Evolutionary conservation across 805 yeast genomes (phyloP), one percentile per base, ranked within the genome.

Genomic region (Saccharomycopsis oosterbeekiorum): DNA sequence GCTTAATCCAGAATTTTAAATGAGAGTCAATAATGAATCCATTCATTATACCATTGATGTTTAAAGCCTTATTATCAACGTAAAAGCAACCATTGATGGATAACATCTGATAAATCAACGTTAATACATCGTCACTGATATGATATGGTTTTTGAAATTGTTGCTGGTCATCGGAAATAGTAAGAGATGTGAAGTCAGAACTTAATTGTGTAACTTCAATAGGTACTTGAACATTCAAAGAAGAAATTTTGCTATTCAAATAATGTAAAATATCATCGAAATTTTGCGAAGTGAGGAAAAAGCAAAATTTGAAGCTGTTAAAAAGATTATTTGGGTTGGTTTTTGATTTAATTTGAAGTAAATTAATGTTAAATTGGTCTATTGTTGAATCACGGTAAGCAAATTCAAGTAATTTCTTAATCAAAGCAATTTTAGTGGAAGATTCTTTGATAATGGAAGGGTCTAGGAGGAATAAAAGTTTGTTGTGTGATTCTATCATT

Each of bases 401-500:
- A 12, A 24, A 21, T 8, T 51, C 34, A n/a, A 64, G 41, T 14
- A 64, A 50, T 26, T 62, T 59, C 50, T 64, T 64, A 26, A 64
- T 43, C 2, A 64, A 39, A 24, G 66, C 66, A 41, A 64, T 55
- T 42, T 64, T 61, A n/a, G 56, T 53, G n/a, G 66, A 57, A 14
- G 61, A 43, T 15, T 59, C 60, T 37, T 60, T 29, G 56, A 64
- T 62, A 21, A 64, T 64, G 21, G 61, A 56, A 1, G 66, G 65
- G 58, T 64, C 66, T 50, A 64, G 43, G 9, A 64, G 42, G 34
- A 56, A 60, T 29, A 63, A 55, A 6, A 63, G 37, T 21, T 55
- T 60, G 9, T 19, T 39, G n/a, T 26, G 58, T 47, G 53, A 21
- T 47, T 47, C 53, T 21, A 39, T 73, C 73, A 66, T 71, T 79